Evolutionary conservation across 345 rosid genomes (phyloP).

Genomic region (Populus simonii): DNA sequence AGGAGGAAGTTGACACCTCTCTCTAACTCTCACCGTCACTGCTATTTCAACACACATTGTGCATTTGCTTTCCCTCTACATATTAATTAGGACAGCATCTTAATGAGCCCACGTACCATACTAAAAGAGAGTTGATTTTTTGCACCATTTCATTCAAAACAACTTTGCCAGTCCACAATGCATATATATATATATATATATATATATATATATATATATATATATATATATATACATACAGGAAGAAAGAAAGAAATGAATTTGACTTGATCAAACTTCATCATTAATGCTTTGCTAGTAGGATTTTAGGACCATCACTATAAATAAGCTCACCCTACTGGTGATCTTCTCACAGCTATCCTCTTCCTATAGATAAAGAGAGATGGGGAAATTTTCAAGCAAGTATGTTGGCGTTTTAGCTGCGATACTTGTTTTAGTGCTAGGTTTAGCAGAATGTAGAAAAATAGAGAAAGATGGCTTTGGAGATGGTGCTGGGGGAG

Average conservation of each 20-base stretch:
- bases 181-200: neutral
- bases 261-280: neutral
- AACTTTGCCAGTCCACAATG: neutral
- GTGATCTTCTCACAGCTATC: neutral
- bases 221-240: neutral
- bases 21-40: too few relatives aligned
- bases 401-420: conserved; percentile 18
- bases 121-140: conserved; percentile 23
- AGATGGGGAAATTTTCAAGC: conserved; percentile 27
- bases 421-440: conserved; percentile 26
- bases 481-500: conserved; percentile 7
- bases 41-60: too few relatives aligned
- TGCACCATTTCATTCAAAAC: neutral
- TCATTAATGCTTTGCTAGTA: neutral
- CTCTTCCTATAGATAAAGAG: neutral
- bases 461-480: conserved; percentile 25
- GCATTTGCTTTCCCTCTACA: too few relatives aligned
- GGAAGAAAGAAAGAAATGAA: neutral
- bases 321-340: conserved; percentile 2
- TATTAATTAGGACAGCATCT: neutral
- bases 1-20: too few relatives aligned
- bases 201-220: too few relatives aligned
- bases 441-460: conserved; percentile 39
- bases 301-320: neutral
- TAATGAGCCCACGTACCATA: conserved; percentile 5